A percentile compares a stretch with the other conserved stretches of the same genome.
phyloP scores from a whole-genome alignment of 2,329 filamentous ascomycete genomes.

The Calonectria ilicicola region DNA sequence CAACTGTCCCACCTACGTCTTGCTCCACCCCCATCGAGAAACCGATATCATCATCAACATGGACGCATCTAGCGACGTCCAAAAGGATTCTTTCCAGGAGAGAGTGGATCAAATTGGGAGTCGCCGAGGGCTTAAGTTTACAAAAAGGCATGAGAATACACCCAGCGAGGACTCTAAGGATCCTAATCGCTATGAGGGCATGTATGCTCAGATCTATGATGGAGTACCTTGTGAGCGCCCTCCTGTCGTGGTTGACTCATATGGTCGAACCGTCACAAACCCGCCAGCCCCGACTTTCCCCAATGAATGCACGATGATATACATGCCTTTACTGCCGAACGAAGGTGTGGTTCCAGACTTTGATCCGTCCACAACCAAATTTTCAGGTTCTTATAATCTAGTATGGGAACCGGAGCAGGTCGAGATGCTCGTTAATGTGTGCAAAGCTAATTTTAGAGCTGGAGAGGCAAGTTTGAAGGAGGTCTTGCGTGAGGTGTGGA shows the following conservation, averaged over 20 bases:
- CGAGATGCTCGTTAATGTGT: slow-evolving; percentile 15
- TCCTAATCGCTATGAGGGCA: slow-evolving; percentile 6
- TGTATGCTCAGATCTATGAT: slow-evolving; percentile 22
- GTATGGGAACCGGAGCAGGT: slow-evolving; percentile 19
- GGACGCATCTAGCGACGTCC: slow-evolving; percentile 25
- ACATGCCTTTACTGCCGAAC: slow-evolving; percentile 23
- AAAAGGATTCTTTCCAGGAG: slow-evolving; percentile 16
- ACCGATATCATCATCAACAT: slow-evolving; percentile 23
- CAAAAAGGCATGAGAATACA: neutral
- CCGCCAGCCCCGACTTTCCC: slow-evolving; percentile 15
- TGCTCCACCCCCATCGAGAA: slow-evolving; percentile 14
- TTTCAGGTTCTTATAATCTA: slow-evolving; percentile 23
- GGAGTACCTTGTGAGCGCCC: slow-evolving; percentile 15
- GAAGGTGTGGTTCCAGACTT: slow-evolving; percentile 1
- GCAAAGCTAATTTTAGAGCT: slow-evolving; percentile 10
- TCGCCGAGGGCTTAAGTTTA: slow-evolving; percentile 14
- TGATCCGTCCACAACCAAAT: slow-evolving; percentile 21
- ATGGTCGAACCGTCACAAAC: slow-evolving; percentile 19
- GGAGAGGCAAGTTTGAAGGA: slow-evolving; percentile 1
- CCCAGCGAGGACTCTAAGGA: neutral
- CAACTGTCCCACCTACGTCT: slow-evolving; percentile 21
- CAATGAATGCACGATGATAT: slow-evolving; percentile 18
- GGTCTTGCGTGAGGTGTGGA: slow-evolving; percentile 13
- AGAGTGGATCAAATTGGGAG: slow-evolving; percentile 24
- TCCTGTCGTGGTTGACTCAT: slow-evolving; percentile 16